Evolutionary conservation across 352 stramenopile genomes (phyloP).

Genomic region (Phytophthora ohioensis): DNA sequence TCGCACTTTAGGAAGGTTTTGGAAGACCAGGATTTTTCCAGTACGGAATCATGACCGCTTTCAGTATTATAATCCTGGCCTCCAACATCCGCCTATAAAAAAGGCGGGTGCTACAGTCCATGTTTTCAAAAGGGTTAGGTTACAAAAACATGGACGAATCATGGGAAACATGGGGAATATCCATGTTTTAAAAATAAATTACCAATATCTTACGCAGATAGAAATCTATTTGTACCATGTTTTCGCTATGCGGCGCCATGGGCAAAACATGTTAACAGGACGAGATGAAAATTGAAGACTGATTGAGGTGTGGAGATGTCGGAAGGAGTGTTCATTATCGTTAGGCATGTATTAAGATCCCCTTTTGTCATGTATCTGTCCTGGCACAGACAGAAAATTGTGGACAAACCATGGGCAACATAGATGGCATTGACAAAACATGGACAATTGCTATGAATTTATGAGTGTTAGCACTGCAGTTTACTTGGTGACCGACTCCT

Average conservation of each 20-base stretch:
- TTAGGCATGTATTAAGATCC: not conserved
- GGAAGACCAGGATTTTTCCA: too few relatives aligned
- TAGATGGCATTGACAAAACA: not conserved
- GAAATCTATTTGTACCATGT: not conserved
- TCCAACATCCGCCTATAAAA: too few relatives aligned
- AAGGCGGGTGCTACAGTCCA: not conserved
- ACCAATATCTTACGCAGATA: not conserved
- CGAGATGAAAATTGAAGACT: conserved; percentile 7
- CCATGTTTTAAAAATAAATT: not conserved
- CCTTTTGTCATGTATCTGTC: not conserved
- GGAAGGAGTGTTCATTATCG: not conserved
- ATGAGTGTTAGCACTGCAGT: not conserved
- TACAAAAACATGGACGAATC: too few relatives aligned
- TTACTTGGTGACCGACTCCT: not conserved
- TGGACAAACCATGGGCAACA: not conserved
- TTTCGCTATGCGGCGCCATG: not conserved
- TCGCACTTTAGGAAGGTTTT: too few relatives aligned
- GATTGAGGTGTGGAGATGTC: not conserved
- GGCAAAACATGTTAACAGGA: not conserved
- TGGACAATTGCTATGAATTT: not conserved
- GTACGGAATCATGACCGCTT: too few relatives aligned
- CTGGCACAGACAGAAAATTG: not conserved
- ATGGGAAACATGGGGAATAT: not conserved
- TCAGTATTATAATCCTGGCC: too few relatives aligned
- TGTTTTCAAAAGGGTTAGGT: conserved; percentile 9